Evolutionary conservation across 2,329 filamentous ascomycete species (phyloP), one percentile per base, ranked within the genome.

Genomic region (Pseudogymnoascus sp.): DNA sequence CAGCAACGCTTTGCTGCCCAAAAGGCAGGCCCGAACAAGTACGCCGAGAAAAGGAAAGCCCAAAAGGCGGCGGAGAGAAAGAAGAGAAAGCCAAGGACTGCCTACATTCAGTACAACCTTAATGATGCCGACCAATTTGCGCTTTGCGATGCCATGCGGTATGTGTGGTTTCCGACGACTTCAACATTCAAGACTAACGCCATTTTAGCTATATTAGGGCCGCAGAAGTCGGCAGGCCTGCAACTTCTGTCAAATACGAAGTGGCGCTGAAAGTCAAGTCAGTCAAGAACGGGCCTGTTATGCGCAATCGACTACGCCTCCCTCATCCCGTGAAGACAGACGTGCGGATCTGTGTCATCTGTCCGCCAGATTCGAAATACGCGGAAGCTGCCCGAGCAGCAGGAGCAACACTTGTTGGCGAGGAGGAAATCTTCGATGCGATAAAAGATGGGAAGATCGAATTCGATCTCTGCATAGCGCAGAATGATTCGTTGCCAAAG

Each of bases 121-220:
- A 71, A 68, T 47, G 70, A 71, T 59, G 66, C 67, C 23, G 81
- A 91, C 37, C 87, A 90, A 71, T 96, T 89, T 72, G 84, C 91
- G 0, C 81, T 99, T 33, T 89, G 91, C 68, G 94, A 99, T 79
- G 95, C 94, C 14, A 94, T 99, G 85, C 85, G 92, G 91, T 91
- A 77, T 64, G 81, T 73, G 1, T 16, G 6, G 50, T 56, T 53
- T 37, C 62, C 14, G 2, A 50, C 16, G 37, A 64, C 37, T 12
- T 18, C 77, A 73, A 60, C 65, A 65, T 23, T 38, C 63, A 44
- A 21, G 53, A 50, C 64, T 67, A 59, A 67, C 64, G 31, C 63
- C 61, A 44, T 28, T 64, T 28, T 68, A 96, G 92, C 73, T 94
- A 96, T 74, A 85, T 99, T 68, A 90, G 91, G 71, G 93, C 94